Evolutionary conservation across 2,329 filamentous ascomycete genomes (phyloP).

Genomic region (Beauveria brongniartii): DNA sequence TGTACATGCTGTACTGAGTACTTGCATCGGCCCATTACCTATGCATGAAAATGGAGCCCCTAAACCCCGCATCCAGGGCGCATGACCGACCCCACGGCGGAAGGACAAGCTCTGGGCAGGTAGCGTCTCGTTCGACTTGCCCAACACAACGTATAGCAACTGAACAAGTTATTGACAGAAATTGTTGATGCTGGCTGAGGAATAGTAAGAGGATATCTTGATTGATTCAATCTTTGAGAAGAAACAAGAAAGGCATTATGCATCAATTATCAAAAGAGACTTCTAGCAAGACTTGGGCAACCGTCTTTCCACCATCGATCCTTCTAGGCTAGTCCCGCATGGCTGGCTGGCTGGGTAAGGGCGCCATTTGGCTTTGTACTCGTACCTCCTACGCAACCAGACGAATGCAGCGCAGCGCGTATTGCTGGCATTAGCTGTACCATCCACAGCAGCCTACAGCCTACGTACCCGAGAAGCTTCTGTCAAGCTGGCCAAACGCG

Average conservation of each 20-base stretch:
- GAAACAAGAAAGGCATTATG: background rate
- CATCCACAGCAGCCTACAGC: background rate
- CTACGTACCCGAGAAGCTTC: background rate
- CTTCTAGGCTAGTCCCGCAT: background rate
- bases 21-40: background rate
- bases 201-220: background rate
- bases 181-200: background rate
- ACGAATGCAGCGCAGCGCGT: constrained; percentile 6
- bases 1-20: background rate
- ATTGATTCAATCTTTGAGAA: no score
- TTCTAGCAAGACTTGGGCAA: background rate
- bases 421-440: constrained; percentile 1
- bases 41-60: constrained; percentile 1
- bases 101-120: background rate
- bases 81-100: constrained; percentile 8
- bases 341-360: background rate
- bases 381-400: constrained; percentile 1
- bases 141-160: background rate
- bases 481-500: constrained; percentile 8
- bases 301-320: background rate
- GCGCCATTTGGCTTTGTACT: constrained; percentile 4
- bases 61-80: constrained; percentile 10
- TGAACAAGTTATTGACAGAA: background rate
- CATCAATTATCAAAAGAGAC: background rate
- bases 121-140: background rate